Conservation (phyloP, 768 basidiomycete species). For the Melanogaster broomeanus region DNA sequence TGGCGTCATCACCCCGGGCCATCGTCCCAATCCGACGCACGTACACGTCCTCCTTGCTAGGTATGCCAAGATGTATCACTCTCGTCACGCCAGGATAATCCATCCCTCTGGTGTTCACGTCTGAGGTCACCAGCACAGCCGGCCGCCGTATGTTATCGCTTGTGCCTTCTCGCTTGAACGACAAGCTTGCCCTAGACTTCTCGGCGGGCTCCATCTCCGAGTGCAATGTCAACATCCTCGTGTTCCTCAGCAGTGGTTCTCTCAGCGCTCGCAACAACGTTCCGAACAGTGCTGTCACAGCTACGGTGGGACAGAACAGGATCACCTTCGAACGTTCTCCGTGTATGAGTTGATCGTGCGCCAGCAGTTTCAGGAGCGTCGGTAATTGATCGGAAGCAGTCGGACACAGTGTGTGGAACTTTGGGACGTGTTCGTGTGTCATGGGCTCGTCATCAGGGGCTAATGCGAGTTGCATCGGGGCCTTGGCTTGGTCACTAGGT, state of each 20-base stretch:
- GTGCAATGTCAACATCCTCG: slow-evolving; percentile 78
- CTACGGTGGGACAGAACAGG: slow-evolving; percentile 84
- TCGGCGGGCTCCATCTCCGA: no score
- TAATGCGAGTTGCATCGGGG: not conserved
- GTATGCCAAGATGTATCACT: slow-evolving; percentile 89
- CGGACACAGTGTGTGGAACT: slow-evolving; percentile 78
- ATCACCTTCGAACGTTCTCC: slow-evolving; percentile 71
- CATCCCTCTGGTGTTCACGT: slow-evolving; percentile 86
- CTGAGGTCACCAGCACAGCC: slow-evolving; percentile 77
- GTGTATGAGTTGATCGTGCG: slow-evolving; percentile 82
- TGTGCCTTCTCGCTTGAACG: slow-evolving; percentile 10
- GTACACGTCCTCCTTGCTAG: slow-evolving; percentile 68
- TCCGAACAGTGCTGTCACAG: slow-evolving; percentile 76
- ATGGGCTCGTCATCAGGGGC: slow-evolving; percentile 32
- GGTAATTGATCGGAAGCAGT: slow-evolving; percentile 69
- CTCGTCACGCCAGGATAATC: slow-evolving; percentile 89
- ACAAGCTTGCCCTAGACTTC: slow-evolving; percentile 31
- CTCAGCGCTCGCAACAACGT: slow-evolving; percentile 57
- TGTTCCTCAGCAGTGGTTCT: slow-evolving; percentile 45
- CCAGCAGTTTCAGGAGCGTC: slow-evolving; percentile 76
- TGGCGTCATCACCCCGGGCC: slow-evolving; percentile 60
- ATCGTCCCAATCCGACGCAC: slow-evolving; percentile 87
- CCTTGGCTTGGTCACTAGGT: not conserved
- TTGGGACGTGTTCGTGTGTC: slow-evolving; percentile 75
- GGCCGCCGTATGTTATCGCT: slow-evolving; percentile 39